Conservation (phyloP, 2,329 filamentous ascomycete species). For the Penicillium sp. region DNA sequence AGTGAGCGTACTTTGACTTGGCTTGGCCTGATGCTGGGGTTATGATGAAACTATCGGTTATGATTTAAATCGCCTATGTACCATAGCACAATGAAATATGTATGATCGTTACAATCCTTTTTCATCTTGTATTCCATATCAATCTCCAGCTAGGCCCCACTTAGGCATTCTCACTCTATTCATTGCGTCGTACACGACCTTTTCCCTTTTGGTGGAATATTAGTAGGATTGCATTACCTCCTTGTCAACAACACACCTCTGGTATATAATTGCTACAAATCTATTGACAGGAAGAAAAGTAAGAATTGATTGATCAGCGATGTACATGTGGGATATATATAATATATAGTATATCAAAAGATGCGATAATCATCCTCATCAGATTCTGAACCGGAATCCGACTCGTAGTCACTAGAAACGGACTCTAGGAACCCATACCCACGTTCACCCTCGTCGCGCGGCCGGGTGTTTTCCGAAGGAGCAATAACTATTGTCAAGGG, state of each 20-base stretch:
- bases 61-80: conserved; percentile 7
- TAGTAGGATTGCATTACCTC: no score
- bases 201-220: neutral
- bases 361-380: conserved; percentile 11
- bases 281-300: neutral
- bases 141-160: neutral
- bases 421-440: neutral
- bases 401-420: neutral
- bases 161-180: neutral
- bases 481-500: conserved; percentile 1
- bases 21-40: neutral
- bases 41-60: conserved; percentile 5
- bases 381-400: conserved; percentile 6
- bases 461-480: neutral
- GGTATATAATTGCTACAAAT: neutral
- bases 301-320: neutral
- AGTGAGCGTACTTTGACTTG: conserved; percentile 8
- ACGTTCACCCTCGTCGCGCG: neutral
- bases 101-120: neutral
- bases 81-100: conserved; percentile 5
- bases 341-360: neutral
- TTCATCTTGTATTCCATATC: neutral
- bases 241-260: neutral
- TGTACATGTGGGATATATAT: neutral
- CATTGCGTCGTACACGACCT: neutral